Evolutionary conservation across 805 yeast species (phyloP).

Genomic region (Debaryomyces prosopidis): DNA sequence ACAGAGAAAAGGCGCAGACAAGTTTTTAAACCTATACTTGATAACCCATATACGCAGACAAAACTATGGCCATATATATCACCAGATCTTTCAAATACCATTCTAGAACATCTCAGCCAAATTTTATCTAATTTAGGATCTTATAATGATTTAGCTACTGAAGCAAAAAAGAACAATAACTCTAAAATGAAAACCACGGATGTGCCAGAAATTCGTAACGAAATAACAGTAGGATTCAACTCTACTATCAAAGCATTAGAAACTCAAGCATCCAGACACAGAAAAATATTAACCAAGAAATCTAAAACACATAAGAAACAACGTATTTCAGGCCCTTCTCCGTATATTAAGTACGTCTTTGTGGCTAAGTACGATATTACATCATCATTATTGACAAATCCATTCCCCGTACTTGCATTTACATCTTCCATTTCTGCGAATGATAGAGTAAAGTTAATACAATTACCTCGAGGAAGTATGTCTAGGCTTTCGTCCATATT

Average conservation of each 20-base stretch:
- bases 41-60: slow-evolving; percentile 59
- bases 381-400: slow-evolving; percentile 52
- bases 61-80: slow-evolving; percentile 42
- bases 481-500: slow-evolving; percentile 28
- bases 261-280: slow-evolving; percentile 32
- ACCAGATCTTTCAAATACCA: slow-evolving; percentile 33
- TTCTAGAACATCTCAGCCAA: slow-evolving; percentile 36
- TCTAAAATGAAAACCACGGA: slow-evolving; percentile 11
- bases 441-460: slow-evolving; percentile 53
- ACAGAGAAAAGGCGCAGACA: slow-evolving; percentile 52
- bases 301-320: slow-evolving; percentile 4
- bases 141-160: slow-evolving; percentile 17
- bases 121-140: slow-evolving; percentile 33
- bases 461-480: slow-evolving; percentile 52
- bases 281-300: slow-evolving; percentile 4
- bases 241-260: slow-evolving; percentile 51
- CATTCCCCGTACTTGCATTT: slow-evolving; percentile 56
- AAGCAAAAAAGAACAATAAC: slow-evolving; percentile 6
- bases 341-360: slow-evolving; percentile 46
- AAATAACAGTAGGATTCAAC: slow-evolving; percentile 54
- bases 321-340: background rate
- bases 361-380: slow-evolving; percentile 60
- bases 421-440: slow-evolving; percentile 37
- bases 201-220: slow-evolving; percentile 22
- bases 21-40: slow-evolving; percentile 63